Base-by-base conservation (phyloP, 2,329 filamentous ascomycete genomes). In the Scolecobasidium constrictum region DNA sequence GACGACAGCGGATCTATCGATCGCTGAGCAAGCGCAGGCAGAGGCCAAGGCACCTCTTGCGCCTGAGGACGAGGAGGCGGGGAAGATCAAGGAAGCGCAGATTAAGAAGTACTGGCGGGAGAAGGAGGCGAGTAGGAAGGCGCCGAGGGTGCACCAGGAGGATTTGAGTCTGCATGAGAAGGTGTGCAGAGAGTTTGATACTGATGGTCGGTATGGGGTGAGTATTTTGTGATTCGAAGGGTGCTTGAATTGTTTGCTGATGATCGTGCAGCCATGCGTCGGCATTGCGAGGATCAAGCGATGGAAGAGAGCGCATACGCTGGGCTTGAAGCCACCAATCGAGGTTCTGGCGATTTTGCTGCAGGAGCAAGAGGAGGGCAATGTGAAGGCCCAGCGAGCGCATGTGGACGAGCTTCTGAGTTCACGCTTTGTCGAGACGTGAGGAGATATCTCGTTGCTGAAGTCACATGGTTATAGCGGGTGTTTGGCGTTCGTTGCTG, bases 171-270 rank as follows among this genome's bases (percentile, higher is more conserved):
- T 83, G 36, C 72, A 82, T 44, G 88, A 96, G 70, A 94, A 90
- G 68, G 78, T 96, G 19, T 63, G 96, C 54, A 72, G 90, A 49
- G 85, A 94, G 59, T 98, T 92, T 63, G 92, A 98, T 59, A 82
- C 94, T 50, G 92, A 81, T 56, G 85, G 76, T 47, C 85, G 94
- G 55, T 98, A 85, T 60, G 92, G 92, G 44, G 87, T 94, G 77
- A 68, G 84, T 34, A 34, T n/a, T 35, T 33, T 23, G 36, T 16
- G 41, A 13, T 21, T 28, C 23, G n/a, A 41, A 22, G 36, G n/a
- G 23, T 33, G 22, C 22, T 40, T 5, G 15, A 3, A 35, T 35
- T 7, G 22, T 17, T 19, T 2, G 2, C 7, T 42, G n/a, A 36
- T 21, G 39, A 17, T 23, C 9, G 21, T 3, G 6, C 21, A 94